These are phyloP conservation scores for Claviceps africana DNA, from an alignment of 2,329 filamentous ascomycete genomes.

Conservation along the genomic window DNA sequence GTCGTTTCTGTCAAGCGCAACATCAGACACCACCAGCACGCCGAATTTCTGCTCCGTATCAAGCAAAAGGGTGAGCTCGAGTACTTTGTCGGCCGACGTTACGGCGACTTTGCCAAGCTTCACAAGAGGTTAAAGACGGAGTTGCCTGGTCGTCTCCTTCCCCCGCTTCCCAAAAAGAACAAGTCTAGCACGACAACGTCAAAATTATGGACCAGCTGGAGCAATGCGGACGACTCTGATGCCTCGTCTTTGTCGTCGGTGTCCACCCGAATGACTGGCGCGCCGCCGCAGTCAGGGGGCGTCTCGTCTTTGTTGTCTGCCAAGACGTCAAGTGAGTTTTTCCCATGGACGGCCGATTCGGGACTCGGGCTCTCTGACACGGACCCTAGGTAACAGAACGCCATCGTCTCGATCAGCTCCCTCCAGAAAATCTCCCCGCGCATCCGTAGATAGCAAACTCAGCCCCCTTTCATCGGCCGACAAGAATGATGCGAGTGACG, in stretches of 20 bases:
- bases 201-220: constrained; percentile 37
- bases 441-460: constrained; percentile 18
- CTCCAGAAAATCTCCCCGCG: constrained; percentile 17
- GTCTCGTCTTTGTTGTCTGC: constrained; percentile 17
- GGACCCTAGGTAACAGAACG: constrained; percentile 3
- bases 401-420: constrained; percentile 18
- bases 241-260: constrained; percentile 67
- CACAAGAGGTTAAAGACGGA: constrained; percentile 70
- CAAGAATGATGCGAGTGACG: constrained; percentile 10
- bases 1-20: constrained; percentile 71
- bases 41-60: constrained; percentile 81
- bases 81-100: constrained; percentile 68
- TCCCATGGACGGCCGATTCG: neutral
- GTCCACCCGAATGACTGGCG: constrained; percentile 50
- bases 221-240: constrained; percentile 54
- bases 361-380: neutral
- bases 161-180: constrained; percentile 82
- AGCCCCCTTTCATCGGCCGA: constrained; percentile 11
- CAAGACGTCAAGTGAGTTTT: constrained; percentile 4
- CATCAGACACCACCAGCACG: constrained; percentile 80
- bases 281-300: constrained; percentile 10
- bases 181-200: constrained; percentile 59
- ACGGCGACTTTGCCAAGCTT: constrained; percentile 73
- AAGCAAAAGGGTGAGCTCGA: constrained; percentile 64
- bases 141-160: constrained; percentile 78